Evolutionary conservation across 108 stramenopile species (phyloP).

Genomic region (Fistulifera solaris): DNA sequence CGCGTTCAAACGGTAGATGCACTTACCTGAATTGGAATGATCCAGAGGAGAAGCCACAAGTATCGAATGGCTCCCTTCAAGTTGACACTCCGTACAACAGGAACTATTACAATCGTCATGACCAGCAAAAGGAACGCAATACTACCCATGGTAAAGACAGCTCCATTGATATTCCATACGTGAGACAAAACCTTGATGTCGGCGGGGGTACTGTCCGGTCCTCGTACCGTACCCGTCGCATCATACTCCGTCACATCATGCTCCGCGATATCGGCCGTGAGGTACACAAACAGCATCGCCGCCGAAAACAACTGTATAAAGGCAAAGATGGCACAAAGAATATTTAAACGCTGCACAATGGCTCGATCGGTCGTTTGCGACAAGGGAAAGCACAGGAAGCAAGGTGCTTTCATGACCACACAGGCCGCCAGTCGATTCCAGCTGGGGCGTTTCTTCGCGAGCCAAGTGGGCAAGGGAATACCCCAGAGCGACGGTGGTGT

Average conservation of each 20-base stretch:
- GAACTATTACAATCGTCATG: conserved; percentile 38
- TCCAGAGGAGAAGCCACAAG: conserved; percentile 55
- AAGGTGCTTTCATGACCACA: conserved; percentile 20
- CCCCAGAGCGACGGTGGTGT: too few relatives aligned
- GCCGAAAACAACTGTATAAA: conserved; percentile 33
- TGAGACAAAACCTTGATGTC: conserved; percentile 12
- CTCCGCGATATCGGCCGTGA: conserved; percentile 11
- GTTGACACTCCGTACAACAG: conserved; percentile 59
- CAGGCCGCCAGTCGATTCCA: conserved; percentile 1
- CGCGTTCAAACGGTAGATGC: conserved; percentile 22
- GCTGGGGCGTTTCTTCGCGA: conserved; percentile 2
- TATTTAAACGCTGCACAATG: conserved; percentile 52
- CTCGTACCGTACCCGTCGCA: background rate
- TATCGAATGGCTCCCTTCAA: conserved; percentile 59
- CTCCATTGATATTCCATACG: conserved; percentile 35
- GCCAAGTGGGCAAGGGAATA: background rate
- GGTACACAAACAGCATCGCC: conserved; percentile 23
- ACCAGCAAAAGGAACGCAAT: conserved; percentile 39
- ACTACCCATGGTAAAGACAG: conserved; percentile 32
- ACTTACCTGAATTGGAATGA: conserved; percentile 1
- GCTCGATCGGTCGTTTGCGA: conserved; percentile 49
- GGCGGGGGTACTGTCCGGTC: background rate
- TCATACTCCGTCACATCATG: background rate
- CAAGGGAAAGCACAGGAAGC: conserved; percentile 21
- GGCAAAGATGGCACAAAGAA: conserved; percentile 46